Conservation (phyloP, 495 filamentous ascomycete genomes). For the Podospora australis region DNA sequence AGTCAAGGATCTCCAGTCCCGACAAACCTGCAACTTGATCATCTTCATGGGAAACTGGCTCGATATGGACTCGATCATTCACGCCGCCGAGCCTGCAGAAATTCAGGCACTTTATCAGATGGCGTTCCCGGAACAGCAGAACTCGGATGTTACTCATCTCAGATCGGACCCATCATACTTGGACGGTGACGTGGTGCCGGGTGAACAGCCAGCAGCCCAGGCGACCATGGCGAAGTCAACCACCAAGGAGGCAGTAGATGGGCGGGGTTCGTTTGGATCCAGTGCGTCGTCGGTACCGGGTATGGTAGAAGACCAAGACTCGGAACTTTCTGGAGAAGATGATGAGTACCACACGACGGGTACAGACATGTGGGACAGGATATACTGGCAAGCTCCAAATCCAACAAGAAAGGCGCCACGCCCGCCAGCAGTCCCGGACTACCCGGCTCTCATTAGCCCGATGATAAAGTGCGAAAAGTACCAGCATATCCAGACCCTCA, state of each 20-base stretch:
- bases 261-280: constrained; percentile 20
- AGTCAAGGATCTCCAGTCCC: too few species aligned
- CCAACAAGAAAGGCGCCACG: too few species aligned
- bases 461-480: not conserved
- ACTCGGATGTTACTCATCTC: not conserved
- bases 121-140: not conserved
- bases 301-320: constrained; percentile 26
- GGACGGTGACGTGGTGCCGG: too few species aligned
- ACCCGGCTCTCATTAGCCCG: not conserved
- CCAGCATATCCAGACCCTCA: not conserved
- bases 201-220: constrained; percentile 8
- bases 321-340: constrained; percentile 24
- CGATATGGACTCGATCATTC: too few species aligned
- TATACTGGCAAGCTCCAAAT: too few species aligned
- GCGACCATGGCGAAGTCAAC: constrained; percentile 1
- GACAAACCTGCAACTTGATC: too few species aligned
- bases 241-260: not conserved
- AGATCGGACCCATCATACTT: too few species aligned
- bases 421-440: too few species aligned
- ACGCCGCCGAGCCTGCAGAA: not conserved
- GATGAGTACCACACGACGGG: constrained; percentile 11
- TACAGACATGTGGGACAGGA: too few species aligned
- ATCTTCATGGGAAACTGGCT: too few species aligned
- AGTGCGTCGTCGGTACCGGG: constrained; percentile 21
- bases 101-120: not conserved